Base-by-base conservation (phyloP, 208 protist species). In the Trypanosoma melophagium region DNA sequence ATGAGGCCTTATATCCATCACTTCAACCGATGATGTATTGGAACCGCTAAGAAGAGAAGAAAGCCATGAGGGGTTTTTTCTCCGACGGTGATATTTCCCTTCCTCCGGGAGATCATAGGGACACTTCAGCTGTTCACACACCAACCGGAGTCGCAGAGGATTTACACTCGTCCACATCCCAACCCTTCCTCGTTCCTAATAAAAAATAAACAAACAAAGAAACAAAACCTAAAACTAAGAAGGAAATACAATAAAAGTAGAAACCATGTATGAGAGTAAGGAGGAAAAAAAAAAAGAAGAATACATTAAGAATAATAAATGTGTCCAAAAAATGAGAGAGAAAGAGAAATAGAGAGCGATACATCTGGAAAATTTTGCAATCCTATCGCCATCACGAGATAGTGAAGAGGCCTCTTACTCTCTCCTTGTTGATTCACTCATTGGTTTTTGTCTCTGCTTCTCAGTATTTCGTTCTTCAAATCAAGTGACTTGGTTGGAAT, bases 91-190 rank as follows among this genome's bases (percentile, higher is more conserved):
- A 13, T 28, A 24, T 38, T 44, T 47, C 17, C 9, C 24, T 52
- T 66, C 50, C 5, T 16, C 7, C 10, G 68, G 60, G 16, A 67
- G 22, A 42, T 74, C 68, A 31, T 74, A 74, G 8, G 68, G 68
- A 42, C 68, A 74, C 13, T 42, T 52, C 10, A 63, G 50, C 49
- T 24, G 52, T 42, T 77, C 77, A 42, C 74, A 89, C 5, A 68
- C 71, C 19, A 89, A 70, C 0, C 64, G 68, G 55, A 89, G 71
- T 35, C 69, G 74, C 28, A 86, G 60, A 28, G 80, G 80, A 9
- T 67, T 16, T 35, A 60, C 31, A 21, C 51, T 24, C 16, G 21
- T 40, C 24, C 51, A 56, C 25, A 24, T 16, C 5, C 38, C 24
- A 16, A n/a, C 14, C n/a, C n/a, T 25, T 22, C 50, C 19, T 12